phyloP scores from a whole-genome alignment of 2,329 filamentous ascomycete genomes.

The Monosporascus cannonballus region DNA sequence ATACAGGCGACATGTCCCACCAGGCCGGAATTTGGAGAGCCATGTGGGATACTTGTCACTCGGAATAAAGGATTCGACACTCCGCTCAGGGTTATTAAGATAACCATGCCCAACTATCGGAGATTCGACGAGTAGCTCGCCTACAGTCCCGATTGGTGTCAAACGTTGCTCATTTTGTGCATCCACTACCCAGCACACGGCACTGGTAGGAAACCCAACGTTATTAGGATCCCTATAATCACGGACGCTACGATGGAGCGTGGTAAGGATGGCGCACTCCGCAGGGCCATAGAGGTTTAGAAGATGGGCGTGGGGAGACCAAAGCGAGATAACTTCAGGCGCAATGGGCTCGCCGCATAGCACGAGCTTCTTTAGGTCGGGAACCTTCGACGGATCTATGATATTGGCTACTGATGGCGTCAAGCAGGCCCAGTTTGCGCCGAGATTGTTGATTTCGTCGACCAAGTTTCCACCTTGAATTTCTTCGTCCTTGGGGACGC shows the following conservation, averaged over 20 bases:
- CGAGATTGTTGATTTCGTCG: slow-evolving; percentile 11
- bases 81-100: slow-evolving; percentile 29
- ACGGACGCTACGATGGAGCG: slow-evolving; percentile 4
- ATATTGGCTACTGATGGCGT: slow-evolving; percentile 17
- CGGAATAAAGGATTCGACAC: slow-evolving; percentile 26
- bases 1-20: slow-evolving; percentile 51
- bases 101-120: slow-evolving; percentile 32
- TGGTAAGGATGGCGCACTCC: slow-evolving; percentile 21
- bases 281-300: slow-evolving; percentile 6
- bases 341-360: slow-evolving; percentile 26
- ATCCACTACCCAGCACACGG: not conserved
- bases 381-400: slow-evolving; percentile 11
- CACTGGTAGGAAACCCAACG: not conserved
- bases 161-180: not conserved
- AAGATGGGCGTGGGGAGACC: slow-evolving; percentile 29
- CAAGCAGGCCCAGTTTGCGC: slow-evolving; percentile 13
- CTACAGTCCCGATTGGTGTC: slow-evolving; percentile 20
- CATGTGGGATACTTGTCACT: not conserved
- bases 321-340: slow-evolving; percentile 6
- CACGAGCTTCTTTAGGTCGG: slow-evolving; percentile 12
- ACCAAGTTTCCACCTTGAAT: slow-evolving; percentile 25
- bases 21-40: slow-evolving; percentile 23
- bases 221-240: not conserved
- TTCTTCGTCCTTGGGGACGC: slow-evolving; percentile 31
- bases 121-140: slow-evolving; percentile 33